These are phyloP conservation scores for Penicillium macrosclerotiorum DNA, from an alignment of 495 filamentous ascomycete genomes.

Conservation along the genomic window DNA sequence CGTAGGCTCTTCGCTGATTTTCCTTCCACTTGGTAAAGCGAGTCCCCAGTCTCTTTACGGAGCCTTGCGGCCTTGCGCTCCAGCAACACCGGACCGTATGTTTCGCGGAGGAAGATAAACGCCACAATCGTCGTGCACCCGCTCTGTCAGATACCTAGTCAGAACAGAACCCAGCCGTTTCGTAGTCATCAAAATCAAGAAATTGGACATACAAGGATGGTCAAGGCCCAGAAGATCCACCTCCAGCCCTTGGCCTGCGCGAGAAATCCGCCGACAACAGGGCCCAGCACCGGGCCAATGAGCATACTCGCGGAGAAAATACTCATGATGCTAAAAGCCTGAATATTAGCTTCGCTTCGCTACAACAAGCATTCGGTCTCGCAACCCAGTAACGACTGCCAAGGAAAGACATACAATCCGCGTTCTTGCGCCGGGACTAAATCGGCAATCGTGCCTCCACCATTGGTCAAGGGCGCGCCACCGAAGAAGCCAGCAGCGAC, in stretches of 20 bases:
- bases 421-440: conserved; percentile 26
- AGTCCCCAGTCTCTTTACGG: conserved; percentile 1
- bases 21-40: not conserved
- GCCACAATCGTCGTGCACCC: no score
- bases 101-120: conserved; percentile 9
- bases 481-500: conserved; percentile 42
- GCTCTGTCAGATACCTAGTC: no score
- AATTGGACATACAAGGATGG: conserved; percentile 2
- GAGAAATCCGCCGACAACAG: conserved; percentile 38
- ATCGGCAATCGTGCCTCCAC: conserved; percentile 45
- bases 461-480: conserved; percentile 34
- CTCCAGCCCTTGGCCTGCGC: conserved; percentile 22
- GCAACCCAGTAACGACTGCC: no score
- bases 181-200: not conserved
- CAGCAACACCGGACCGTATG: not conserved
- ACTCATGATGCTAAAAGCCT: conserved; percentile 41
- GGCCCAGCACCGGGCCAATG: conserved; percentile 22
- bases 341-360: conserved; percentile 33
- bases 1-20: not conserved
- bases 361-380: no score
- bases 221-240: conserved; percentile 1
- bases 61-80: not conserved
- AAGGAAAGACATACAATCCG: no score
- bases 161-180: not conserved
- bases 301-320: conserved; percentile 18